Evolutionary conservation across 768 basidiomycete species (phyloP).

Genomic region (Cystobasidium tubakii): DNA sequence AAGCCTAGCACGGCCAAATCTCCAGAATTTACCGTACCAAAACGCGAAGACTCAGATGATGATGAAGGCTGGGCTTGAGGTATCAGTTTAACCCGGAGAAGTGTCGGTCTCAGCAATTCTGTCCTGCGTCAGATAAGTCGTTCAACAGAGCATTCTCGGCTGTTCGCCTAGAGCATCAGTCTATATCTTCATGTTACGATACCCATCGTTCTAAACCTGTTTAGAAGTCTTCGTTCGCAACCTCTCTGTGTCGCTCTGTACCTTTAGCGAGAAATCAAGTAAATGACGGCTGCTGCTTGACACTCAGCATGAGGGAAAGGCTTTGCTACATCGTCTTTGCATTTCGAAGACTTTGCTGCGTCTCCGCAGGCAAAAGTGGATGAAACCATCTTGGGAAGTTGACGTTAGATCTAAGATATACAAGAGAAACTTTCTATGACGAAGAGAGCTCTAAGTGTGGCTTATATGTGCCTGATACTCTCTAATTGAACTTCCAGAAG

Average conservation of each 20-base stretch:
- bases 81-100: too few species aligned
- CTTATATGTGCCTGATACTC: background rate
- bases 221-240: background rate
- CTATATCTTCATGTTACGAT: background rate
- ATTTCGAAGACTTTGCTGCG: background rate
- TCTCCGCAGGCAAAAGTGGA: background rate
- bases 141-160: too few species aligned
- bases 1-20: background rate
- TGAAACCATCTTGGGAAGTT: too few species aligned
- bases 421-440: background rate
- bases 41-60: background rate
- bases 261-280: background rate
- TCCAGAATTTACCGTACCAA: background rate
- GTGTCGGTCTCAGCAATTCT: background rate
- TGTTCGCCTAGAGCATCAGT: background rate
- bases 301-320: background rate
- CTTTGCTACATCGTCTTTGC: background rate
- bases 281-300: background rate
- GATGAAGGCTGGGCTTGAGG: background rate
- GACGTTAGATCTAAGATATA: background rate
- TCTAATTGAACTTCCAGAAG: slow-evolving; percentile 61
- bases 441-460: background rate
- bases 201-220: background rate
- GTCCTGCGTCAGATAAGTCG: too few species aligned
- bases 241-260: background rate